Base-by-base conservation (phyloP, 768 basidiomycete genomes). In the Royoungia palumana region DNA sequence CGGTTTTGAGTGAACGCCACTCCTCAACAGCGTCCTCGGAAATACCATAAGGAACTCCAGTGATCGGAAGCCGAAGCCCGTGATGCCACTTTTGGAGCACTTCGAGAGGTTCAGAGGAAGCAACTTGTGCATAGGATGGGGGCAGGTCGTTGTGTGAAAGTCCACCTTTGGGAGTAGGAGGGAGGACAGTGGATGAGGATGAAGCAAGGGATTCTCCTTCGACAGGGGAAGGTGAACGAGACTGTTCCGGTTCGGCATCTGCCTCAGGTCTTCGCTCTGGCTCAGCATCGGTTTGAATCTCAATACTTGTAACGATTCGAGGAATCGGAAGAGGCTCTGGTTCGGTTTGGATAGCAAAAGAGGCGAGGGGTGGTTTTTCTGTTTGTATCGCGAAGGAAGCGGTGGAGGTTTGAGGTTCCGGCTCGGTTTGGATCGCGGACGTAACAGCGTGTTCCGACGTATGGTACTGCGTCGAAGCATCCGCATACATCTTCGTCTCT, bases 1-100 rank as follows among this genome's bases (percentile, higher is more conserved):
- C 87, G 22, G 80, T 80, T 67, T 92, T 89, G 46, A 92, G 70
- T 7, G 82, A 77, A 54, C 80, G 81, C 90, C 89, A 92, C 54
- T 89, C 88, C 54, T 85, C 86, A 20, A 76, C 65, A 2, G 80
- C 72, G 30, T 89, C 87, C 44, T 79, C 75, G 5, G 87, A 82
- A 22, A 92, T 70, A 11, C 82, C 83, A 4, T 77, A 77, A 2
- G 65, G 43, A 20, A 75, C 36, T n/a, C 57, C 64, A 36, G 74
- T 72, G 43, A 77, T 64, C 8, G 77, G 77, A 30, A 75, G 51
- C 34, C 63, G 56, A 16, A 77, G 74, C 28, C 85, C 86, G 3
- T 73, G 73, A 61, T 92, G 89, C 80, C 84, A 88, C 49, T 83
- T 81, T 60, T 76, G 81, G 44, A 91, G 72, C 2, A 77, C 73